Evolutionary conservation across 208 protist genomes (phyloP).

Genomic region (Herpetomonas muscarum): DNA sequence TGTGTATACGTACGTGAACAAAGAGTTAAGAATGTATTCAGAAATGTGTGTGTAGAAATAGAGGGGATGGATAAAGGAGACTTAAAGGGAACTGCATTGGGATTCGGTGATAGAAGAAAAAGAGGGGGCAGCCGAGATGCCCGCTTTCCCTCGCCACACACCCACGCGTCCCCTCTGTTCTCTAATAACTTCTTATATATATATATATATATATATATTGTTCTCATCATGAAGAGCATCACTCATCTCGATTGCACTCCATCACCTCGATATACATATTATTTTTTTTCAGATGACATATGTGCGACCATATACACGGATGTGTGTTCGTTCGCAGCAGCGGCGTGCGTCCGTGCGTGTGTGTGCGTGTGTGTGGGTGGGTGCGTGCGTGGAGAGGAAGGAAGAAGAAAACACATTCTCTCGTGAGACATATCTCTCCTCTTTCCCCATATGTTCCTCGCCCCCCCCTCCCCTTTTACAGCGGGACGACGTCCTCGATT

Average conservation of each 20-base stretch:
- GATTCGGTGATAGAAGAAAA: no score
- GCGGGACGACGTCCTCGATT: slow-evolving; percentile 52
- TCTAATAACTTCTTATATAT: neutral
- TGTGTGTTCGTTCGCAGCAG: no score
- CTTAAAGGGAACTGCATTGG: no score
- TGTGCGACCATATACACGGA: neutral
- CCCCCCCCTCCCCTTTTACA: slow-evolving; percentile 14
- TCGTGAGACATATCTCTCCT: neutral
- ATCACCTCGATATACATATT: no score
- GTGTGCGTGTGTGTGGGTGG: no score
- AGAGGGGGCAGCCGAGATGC: neutral
- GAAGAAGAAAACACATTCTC: no score
- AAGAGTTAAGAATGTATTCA: no score
- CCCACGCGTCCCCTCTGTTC: neutral
- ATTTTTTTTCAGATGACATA: neutral
- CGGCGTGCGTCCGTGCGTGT: no score
- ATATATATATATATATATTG: slow-evolving; percentile 12
- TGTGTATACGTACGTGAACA: no score
- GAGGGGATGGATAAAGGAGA: no score
- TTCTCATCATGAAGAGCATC: neutral
- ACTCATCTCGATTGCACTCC: neutral
- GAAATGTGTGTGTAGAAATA: no score
- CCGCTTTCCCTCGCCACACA: neutral
- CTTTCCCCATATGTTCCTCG: neutral
- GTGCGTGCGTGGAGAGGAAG: no score